phyloP scores from a whole-genome alignment of 768 basidiomycete genomes.

The Russula brevipes region DNA sequence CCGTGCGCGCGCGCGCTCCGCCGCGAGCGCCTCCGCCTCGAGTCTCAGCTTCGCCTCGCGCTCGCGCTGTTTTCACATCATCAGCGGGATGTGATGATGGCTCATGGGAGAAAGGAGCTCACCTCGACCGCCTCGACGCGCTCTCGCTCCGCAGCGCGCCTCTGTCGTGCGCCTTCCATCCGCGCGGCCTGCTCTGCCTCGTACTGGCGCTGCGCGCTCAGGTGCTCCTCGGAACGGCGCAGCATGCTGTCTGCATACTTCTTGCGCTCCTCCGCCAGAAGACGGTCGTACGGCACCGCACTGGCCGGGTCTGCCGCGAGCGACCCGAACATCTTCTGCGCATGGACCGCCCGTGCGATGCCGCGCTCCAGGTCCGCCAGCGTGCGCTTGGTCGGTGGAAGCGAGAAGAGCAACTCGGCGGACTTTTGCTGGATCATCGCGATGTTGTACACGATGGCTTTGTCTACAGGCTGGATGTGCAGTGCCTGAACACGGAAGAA shows the following conservation, averaged over 20 bases:
- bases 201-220: constrained; percentile 61
- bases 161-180: constrained; percentile 69
- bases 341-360: constrained; percentile 75
- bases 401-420: constrained; percentile 78
- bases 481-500: constrained; percentile 59
- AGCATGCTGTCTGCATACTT: constrained; percentile 88
- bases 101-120: constrained; percentile 25
- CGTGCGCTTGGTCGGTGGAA: constrained; percentile 70
- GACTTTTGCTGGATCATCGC: constrained; percentile 98
- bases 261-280: constrained; percentile 83
- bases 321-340: constrained; percentile 81
- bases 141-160: constrained; percentile 74
- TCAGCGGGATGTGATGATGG: too few relatives aligned
- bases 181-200: constrained; percentile 69
- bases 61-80: constrained; percentile 41
- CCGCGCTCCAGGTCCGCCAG: constrained; percentile 74
- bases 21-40: constrained; percentile 75
- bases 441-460: constrained; percentile 89
- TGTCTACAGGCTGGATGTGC: constrained; percentile 80
- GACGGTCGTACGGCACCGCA: constrained; percentile 74
- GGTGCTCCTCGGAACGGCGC: constrained; percentile 74
- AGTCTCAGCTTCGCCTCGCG: constrained; percentile 59
- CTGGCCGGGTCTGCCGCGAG: constrained; percentile 68
- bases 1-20: constrained; percentile 65
- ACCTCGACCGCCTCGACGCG: constrained; percentile 64